Evolutionary conservation across 176 grass and related monocot genomes (phyloP), one percentile per base, ranked within the genome.

Genomic region (Chrysopogon serrulatus): DNA sequence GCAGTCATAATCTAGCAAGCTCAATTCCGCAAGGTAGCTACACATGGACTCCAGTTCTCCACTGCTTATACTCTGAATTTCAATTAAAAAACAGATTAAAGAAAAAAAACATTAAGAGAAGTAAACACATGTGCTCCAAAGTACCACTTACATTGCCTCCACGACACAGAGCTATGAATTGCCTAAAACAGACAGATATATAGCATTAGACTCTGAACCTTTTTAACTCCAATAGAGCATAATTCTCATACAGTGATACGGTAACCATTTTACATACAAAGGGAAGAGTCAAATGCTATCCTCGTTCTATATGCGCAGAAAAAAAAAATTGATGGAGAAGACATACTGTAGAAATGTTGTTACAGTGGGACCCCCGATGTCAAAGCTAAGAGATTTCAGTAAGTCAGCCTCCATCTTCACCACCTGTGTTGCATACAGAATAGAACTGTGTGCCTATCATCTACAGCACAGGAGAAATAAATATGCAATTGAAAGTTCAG

Each of bases 21-120:
- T 94, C 81, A 91, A 78, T 37, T 94, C 92, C n/a, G 86, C 92
- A 23, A 94, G 92, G 71, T 91, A 94, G 68, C 51, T 82, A 10
- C 68, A 67, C 84, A 84, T 33, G 21, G 81, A 84, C 56, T 89
- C 89, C 75, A 91, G 61, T 27, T 35, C 77, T 78, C 37, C 41
- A 32, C 54, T 35, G 10, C 11, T 77, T 70, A 28, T n/a, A 64
- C 18, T 4, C 88, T 90, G 26, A 17, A 78, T 17, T 54, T 77
- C n/a, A 71, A 71, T 27, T 27, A 10, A 5, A 44, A 51, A 37
- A 59, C 43, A 65, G 14, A 47, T 70, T 57, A 40, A 5, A 28
- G n/a, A 24, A 77, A 41, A 61, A 76, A 10, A 44, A n/a, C 18
- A 71, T 24, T 2, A 73, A 71, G 11, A 47, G 14, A 79, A 10